Conservation (phyloP, 768 basidiomycete genomes). For the Cytidiella melzeri region DNA sequence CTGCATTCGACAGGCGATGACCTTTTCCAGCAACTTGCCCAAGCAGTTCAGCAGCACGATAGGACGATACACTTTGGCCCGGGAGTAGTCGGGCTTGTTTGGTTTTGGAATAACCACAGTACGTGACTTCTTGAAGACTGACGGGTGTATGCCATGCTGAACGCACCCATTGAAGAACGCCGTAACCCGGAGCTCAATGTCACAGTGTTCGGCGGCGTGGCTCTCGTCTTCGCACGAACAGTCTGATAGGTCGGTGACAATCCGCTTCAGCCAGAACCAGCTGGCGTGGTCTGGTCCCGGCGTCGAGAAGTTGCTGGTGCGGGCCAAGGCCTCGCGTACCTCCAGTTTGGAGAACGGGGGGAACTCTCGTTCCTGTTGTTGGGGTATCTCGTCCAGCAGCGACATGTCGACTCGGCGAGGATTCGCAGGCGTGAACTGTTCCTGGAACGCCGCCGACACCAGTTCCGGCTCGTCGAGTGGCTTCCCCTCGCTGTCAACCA, state of each 20-base stretch:
- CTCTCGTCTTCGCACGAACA: not conserved
- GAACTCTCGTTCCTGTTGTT: too few relatives aligned
- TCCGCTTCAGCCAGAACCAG: too few relatives aligned
- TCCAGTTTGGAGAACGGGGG: too few relatives aligned
- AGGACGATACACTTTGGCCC: slow-evolving; percentile 21
- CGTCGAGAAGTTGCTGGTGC: slow-evolving; percentile 11
- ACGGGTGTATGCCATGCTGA: slow-evolving; percentile 7
- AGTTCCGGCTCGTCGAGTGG: not conserved
- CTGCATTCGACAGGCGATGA: too few relatives aligned
- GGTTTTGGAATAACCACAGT: too few relatives aligned
- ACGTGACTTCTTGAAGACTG: slow-evolving; percentile 11
- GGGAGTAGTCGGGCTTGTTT: slow-evolving; percentile 17
- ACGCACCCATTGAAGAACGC: slow-evolving; percentile 13
- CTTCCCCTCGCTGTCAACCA: not conserved
- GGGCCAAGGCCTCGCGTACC: slow-evolving; percentile 7
- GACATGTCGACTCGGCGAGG: not conserved
- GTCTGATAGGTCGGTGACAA: not conserved
- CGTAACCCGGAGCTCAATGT: not conserved
- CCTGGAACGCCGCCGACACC: slow-evolving; percentile 8
- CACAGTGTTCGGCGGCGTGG: not conserved
- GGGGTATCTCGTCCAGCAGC: too few relatives aligned
- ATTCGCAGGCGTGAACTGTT: too few relatives aligned
- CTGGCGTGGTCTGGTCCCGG: slow-evolving; percentile 13
- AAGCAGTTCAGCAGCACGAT: too few relatives aligned
- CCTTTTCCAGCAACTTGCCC: too few relatives aligned